These are phyloP conservation scores for Scheffersomyces insectosa DNA, from an alignment of 1,139 yeast genomes.

Conservation along the genomic window DNA sequence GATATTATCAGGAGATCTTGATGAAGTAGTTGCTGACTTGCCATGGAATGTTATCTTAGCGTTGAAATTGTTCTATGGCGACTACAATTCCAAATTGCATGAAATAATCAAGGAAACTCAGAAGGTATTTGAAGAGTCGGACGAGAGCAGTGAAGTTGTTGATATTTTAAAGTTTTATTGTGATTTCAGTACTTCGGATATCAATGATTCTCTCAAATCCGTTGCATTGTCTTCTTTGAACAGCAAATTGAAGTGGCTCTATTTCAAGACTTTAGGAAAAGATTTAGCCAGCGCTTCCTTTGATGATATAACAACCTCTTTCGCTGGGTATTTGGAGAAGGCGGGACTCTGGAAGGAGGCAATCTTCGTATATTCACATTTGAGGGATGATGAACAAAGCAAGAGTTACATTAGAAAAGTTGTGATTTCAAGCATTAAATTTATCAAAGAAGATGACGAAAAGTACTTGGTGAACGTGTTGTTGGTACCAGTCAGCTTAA, in stretches of 20 bases:
- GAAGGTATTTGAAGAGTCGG: slow-evolving; percentile 12
- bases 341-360: slow-evolving; percentile 60
- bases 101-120: slow-evolving; percentile 31
- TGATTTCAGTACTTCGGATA: slow-evolving; percentile 6
- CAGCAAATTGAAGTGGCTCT: slow-evolving; percentile 54
- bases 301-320: slow-evolving; percentile 48
- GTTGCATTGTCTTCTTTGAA: slow-evolving; percentile 15
- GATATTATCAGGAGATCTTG: slow-evolving; percentile 60
- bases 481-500: slow-evolving; percentile 46
- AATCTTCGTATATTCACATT: slow-evolving; percentile 57
- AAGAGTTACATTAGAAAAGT: slow-evolving; percentile 42
- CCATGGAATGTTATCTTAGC: slow-evolving; percentile 71
- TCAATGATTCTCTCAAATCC: slow-evolving; percentile 6
- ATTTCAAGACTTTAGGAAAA: slow-evolving; percentile 43
- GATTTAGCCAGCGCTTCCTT: slow-evolving; percentile 2
- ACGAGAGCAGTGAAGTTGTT: slow-evolving; percentile 13
- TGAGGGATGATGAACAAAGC: slow-evolving; percentile 44
- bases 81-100: slow-evolving; percentile 44
- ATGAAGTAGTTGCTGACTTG: slow-evolving; percentile 43
- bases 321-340: slow-evolving; percentile 55
- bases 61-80: slow-evolving; percentile 61
- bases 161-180: slow-evolving; percentile 26
- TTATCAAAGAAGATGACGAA: slow-evolving; percentile 36
- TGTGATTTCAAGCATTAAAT: slow-evolving; percentile 48
- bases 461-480: slow-evolving; percentile 34